Evolutionary conservation across 345 rosid species (phyloP).

Genomic region (Lumnitzera racemosa): DNA sequence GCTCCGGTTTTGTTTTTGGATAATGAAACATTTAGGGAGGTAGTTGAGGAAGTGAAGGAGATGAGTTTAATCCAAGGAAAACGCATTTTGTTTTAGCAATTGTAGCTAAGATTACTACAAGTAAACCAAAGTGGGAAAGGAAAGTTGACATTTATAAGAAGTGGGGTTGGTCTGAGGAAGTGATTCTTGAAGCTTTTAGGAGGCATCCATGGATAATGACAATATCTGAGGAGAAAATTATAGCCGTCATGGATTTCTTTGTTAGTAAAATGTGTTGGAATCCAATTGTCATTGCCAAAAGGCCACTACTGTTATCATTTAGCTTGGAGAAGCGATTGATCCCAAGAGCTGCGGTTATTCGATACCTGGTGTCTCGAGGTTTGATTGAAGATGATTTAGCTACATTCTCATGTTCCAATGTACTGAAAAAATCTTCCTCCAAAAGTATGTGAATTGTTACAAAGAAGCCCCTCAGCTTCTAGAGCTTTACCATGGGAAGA

Average conservation of each 20-base stretch:
- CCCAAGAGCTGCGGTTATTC: conserved; percentile 22
- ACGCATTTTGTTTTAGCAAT: conserved; percentile 14
- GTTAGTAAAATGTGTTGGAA: conserved; percentile 20
- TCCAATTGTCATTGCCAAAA: conserved; percentile 2
- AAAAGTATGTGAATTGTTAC: conserved; percentile 11
- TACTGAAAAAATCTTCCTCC: conserved; percentile 12
- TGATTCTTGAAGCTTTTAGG: conserved; percentile 13
- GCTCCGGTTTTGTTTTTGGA: neutral
- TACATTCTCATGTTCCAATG: neutral
- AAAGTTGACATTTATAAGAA: conserved; percentile 4
- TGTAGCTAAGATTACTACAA: neutral
- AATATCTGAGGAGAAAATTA: conserved; percentile 18
- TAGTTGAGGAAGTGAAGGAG: conserved; percentile 12
- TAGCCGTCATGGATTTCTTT: conserved; percentile 12
- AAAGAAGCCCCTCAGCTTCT: conserved; percentile 11
- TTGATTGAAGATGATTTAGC: conserved; percentile 10
- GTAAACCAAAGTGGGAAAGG: conserved; percentile 13
- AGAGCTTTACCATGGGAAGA: conserved; percentile 24
- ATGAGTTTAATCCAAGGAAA: conserved; percentile 16
- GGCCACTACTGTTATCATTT: neutral
- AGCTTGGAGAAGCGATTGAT: conserved; percentile 28
- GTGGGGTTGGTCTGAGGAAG: conserved; percentile 20
- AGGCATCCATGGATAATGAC: conserved; percentile 15
- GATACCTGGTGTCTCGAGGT: conserved; percentile 14
- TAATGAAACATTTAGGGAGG: neutral